These are phyloP conservation scores for Nicotiana otophora DNA, from an alignment of 257 asterid species.

Conservation along the genomic window DNA sequence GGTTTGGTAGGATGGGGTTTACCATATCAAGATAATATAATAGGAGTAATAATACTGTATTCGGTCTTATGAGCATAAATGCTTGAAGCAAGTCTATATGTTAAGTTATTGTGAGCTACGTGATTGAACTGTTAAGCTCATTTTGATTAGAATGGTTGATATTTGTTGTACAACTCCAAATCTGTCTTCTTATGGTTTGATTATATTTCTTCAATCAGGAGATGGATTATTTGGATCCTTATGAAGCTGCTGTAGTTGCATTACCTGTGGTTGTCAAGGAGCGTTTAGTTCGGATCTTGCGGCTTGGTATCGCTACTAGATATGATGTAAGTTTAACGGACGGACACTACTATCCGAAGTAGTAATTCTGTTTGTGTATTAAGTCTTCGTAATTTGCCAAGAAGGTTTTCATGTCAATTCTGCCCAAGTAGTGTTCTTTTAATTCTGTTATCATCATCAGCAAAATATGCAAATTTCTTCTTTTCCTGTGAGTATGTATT, in stretches of 20 bases:
- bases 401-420: neutral
- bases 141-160: neutral
- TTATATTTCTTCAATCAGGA: conserved; percentile 27
- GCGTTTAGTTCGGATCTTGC: conserved; percentile 78
- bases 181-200: neutral
- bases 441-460: neutral
- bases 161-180: neutral
- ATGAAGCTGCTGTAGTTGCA: conserved; percentile 75
- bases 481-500: neutral
- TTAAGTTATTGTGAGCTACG: neutral
- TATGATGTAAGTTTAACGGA: conserved; percentile 63
- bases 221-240: conserved; percentile 55
- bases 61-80: neutral
- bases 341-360: neutral
- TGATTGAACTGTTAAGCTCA: conserved; percentile 5
- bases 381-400: neutral
- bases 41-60: neutral
- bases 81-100: neutral
- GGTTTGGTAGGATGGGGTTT: neutral
- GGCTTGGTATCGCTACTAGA: conserved; percentile 85
- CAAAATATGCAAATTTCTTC: neutral
- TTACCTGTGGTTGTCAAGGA: conserved; percentile 71
- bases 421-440: neutral
- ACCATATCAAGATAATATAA: neutral
- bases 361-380: neutral